Evolutionary conservation across 495 filamentous ascomycete species (phyloP).

Genomic region (Pyrenula massariospora): DNA sequence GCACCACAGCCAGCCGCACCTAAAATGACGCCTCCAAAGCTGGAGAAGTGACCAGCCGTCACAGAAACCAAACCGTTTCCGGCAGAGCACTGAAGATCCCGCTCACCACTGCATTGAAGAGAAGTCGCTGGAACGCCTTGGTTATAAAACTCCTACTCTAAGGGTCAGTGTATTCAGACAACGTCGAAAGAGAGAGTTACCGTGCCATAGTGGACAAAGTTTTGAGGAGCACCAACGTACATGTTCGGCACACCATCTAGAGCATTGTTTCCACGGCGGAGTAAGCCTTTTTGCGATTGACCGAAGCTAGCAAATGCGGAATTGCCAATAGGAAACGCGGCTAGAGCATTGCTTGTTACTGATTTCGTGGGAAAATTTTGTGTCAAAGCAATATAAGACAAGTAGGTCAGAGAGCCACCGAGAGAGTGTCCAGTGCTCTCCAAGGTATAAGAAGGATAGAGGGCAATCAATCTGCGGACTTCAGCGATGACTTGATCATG

Average conservation of each 20-base stretch:
- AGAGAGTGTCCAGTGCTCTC: slow-evolving; percentile 24
- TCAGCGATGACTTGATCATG: slow-evolving; percentile 19
- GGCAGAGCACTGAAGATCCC: slow-evolving; percentile 20
- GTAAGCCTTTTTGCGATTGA: slow-evolving; percentile 12
- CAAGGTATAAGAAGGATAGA: slow-evolving; percentile 18
- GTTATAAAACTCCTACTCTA: slow-evolving; percentile 23
- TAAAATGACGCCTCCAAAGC: slow-evolving; percentile 15
- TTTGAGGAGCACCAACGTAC: slow-evolving; percentile 15
- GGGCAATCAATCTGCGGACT: slow-evolving; percentile 13
- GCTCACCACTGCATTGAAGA: slow-evolving; percentile 16
- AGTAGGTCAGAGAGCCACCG: slow-evolving; percentile 21
- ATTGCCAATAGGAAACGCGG: slow-evolving; percentile 24
- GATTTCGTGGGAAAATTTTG: slow-evolving; percentile 19
- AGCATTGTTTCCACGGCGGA: slow-evolving; percentile 20
- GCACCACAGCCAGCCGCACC: slow-evolving; percentile 17
- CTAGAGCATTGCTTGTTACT: slow-evolving; percentile 20
- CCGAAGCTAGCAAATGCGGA: slow-evolving; percentile 19
- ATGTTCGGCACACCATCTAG: slow-evolving; percentile 24
- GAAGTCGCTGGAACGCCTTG: slow-evolving; percentile 9
- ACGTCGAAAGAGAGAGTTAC: slow-evolving; percentile 7
- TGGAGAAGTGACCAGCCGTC: slow-evolving; percentile 18
- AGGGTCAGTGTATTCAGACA: background rate
- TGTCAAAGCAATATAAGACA: slow-evolving; percentile 21
- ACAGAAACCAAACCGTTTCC: slow-evolving; percentile 18
- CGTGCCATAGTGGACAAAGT: slow-evolving; percentile 19